Evolutionary conservation across 2,329 filamentous ascomycete genomes (phyloP).

Genomic region (Apiospora aurea): DNA sequence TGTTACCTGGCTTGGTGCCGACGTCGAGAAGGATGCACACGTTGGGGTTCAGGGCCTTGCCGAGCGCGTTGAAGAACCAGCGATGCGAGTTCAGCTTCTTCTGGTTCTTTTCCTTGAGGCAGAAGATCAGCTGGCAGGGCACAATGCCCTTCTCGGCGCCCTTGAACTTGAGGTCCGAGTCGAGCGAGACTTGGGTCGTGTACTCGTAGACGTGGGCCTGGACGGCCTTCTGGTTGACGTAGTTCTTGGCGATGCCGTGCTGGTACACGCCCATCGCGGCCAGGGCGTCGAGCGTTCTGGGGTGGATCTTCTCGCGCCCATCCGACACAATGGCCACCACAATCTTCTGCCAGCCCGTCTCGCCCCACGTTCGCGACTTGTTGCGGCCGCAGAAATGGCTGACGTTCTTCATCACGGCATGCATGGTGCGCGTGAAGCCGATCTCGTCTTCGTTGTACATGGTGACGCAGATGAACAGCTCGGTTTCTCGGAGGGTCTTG

Average conservation of each 20-base stretch:
- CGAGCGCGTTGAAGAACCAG: constrained; percentile 99
- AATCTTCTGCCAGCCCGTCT: constrained; percentile 99
- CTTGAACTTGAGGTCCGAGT: constrained; percentile 97
- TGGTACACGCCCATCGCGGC: constrained; percentile 98
- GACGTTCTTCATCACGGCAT: constrained; percentile 97
- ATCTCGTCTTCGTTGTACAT: constrained; percentile 99
- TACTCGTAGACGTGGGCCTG: constrained; percentile 99
- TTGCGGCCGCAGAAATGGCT: constrained; percentile 96
- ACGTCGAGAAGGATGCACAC: constrained; percentile 97
- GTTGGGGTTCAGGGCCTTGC: constrained; percentile 89
- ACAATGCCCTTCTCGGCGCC: constrained; percentile 99
- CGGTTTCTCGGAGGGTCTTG: constrained; percentile 89
- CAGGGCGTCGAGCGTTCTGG: constrained; percentile 89
- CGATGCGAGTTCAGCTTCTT: constrained; percentile 98
- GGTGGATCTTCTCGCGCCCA: constrained; percentile 86
- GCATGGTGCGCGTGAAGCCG: constrained; percentile 93
- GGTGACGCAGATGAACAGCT: constrained; percentile 94
- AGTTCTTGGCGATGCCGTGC: constrained; percentile 97
- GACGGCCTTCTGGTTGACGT: constrained; percentile 94
- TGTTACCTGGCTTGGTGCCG: constrained; percentile 87
- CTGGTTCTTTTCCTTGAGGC: constrained; percentile 95
- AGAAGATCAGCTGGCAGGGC: constrained; percentile 98
- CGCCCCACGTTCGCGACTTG: constrained; percentile 97
- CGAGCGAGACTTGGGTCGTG: constrained; percentile 95
- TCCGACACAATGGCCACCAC: constrained; percentile 98